Conservation (phyloP, 1,284 basidiomycete species). For the Fomes fomentarius region DNA sequence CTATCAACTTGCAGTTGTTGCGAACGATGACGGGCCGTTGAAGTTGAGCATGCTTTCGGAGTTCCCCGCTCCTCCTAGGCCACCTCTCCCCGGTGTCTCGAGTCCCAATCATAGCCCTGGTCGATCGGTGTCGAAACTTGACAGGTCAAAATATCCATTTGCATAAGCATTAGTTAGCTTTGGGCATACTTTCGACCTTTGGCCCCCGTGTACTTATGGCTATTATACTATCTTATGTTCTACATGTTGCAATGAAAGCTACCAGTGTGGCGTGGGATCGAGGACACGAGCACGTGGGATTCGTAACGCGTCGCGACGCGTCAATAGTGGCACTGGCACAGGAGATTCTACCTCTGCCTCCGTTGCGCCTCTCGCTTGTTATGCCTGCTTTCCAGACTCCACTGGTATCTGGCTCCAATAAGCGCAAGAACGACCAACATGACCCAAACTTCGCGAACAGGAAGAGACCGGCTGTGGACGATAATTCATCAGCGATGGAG, state of each 20-base stretch:
- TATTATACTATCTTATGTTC: constrained; percentile 9
- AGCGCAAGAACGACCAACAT: constrained; percentile 34
- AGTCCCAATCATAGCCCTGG: constrained; percentile 19
- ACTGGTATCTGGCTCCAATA: constrained; percentile 16
- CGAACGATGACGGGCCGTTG: constrained; percentile 21
- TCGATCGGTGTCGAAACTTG: constrained; percentile 36
- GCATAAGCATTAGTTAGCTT: constrained; percentile 22
- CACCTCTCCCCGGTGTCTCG: constrained; percentile 35
- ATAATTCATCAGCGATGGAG: constrained; percentile 16
- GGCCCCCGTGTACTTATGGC: constrained; percentile 14
- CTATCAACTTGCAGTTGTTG: constrained; percentile 9
- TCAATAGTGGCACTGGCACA: no score
- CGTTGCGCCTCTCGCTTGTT: not conserved
- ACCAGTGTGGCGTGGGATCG: constrained; percentile 5
- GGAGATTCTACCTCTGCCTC: no score
- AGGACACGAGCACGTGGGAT: constrained; percentile 19
- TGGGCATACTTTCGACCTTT: not conserved
- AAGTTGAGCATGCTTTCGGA: constrained; percentile 33
- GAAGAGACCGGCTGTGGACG: constrained; percentile 39
- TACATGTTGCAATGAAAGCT: not conserved
- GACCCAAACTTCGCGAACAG: constrained; percentile 33
- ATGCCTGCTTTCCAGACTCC: constrained; percentile 33
- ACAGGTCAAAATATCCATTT: constrained; percentile 42
- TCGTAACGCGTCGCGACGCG: constrained; percentile 21
- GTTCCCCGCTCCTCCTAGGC: constrained; percentile 46